These are phyloP conservation scores for Astrothelium macrocarpum DNA, from an alignment of 495 filamentous ascomycete species.

Conservation along the genomic window DNA sequence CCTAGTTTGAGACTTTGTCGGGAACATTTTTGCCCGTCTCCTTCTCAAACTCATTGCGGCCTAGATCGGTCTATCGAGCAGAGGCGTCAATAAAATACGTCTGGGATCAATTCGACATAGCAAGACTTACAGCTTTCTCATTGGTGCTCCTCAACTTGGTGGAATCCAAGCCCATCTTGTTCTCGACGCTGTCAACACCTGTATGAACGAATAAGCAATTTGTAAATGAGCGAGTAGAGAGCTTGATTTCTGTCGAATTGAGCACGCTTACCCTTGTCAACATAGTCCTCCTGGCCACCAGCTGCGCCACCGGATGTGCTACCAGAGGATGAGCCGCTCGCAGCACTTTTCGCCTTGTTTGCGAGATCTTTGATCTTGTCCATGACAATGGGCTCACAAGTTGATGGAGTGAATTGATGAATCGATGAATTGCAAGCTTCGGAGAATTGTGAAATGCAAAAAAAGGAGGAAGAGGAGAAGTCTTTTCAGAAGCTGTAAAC, in stretches of 20 bases:
- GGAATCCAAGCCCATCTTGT: neutral
- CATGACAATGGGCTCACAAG: neutral
- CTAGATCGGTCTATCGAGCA: neutral
- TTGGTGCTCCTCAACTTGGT: neutral
- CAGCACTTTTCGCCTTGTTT: neutral
- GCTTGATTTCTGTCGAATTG: no score
- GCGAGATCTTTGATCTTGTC: constrained; percentile 4
- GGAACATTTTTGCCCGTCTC: neutral
- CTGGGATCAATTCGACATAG: neutral
- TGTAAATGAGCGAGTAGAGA: no score
- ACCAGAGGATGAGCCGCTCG: neutral
- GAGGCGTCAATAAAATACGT: neutral
- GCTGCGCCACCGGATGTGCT: neutral
- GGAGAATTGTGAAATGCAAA: neutral
- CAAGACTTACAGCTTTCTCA: neutral
- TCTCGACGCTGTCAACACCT: constrained; percentile 2
- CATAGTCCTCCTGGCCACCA: neutral
- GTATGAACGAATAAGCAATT: neutral
- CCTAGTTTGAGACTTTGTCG: neutral
- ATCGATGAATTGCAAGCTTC: neutral
- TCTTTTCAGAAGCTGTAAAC: neutral
- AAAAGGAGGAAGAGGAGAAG: neutral
- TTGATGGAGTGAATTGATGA: neutral
- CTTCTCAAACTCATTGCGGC: neutral
- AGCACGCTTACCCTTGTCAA: neutral